These are phyloP conservation scores for Xylaria sp. DNA, from an alignment of 2,329 filamentous ascomycete genomes.

Conservation along the genomic window DNA sequence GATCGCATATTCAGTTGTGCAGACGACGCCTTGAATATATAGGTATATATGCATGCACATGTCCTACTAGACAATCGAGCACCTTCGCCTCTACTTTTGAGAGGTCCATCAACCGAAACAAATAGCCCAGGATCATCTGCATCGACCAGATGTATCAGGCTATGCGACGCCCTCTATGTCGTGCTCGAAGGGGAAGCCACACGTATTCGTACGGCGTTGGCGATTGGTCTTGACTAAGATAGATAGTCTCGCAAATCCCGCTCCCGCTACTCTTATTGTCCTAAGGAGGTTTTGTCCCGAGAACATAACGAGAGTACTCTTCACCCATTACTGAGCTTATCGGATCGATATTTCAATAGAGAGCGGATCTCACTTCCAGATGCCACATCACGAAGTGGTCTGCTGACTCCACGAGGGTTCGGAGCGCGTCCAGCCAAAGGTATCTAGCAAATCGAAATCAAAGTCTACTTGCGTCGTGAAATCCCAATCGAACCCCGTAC, in stretches of 20 bases:
- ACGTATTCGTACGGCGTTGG: neutral
- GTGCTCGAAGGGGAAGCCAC: neutral
- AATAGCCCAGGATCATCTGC: neutral
- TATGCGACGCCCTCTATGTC: neutral
- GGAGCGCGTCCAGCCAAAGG: slow-evolving; percentile 58
- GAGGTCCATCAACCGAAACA: neutral
- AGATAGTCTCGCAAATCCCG: neutral
- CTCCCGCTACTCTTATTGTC: neutral
- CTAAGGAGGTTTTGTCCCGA: neutral
- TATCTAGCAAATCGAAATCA: slow-evolving; percentile 61
- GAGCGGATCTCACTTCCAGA: neutral
- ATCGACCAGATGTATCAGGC: neutral
- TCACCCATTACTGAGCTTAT: neutral
- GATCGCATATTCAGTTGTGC: slow-evolving; percentile 11
- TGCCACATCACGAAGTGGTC: slow-evolving; percentile 29
- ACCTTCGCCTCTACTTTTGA: neutral
- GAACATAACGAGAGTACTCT: neutral
- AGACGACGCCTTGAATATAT: slow-evolving; percentile 19
- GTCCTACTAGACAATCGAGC: slow-evolving; percentile 28
- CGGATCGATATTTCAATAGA: neutral
- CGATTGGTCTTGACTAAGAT: neutral
- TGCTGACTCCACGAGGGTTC: slow-evolving; percentile 41
- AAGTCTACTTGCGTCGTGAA: slow-evolving; percentile 51
- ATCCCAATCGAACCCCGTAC: slow-evolving; percentile 50
- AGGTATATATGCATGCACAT: slow-evolving; percentile 30